Base-by-base conservation (phyloP, 345 rosid genomes). In the Eutrema yunnanense region DNA sequence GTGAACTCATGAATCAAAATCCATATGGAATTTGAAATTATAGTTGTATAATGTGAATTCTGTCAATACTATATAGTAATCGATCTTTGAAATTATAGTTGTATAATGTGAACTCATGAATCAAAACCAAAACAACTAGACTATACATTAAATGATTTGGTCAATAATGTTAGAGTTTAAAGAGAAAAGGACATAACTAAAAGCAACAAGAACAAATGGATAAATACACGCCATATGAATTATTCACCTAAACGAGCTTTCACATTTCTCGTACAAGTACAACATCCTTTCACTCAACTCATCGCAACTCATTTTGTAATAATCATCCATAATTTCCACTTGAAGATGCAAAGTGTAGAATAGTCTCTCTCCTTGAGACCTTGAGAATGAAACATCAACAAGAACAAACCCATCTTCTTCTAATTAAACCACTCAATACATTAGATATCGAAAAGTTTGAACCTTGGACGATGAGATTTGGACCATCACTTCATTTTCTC, bases 271-370 rank as follows among this genome's bases (percentile, higher is more conserved):
- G 3, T 69, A 81, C 48, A 81, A 63, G 3, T 75, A 64, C 54
- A 81, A 42, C 27, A 86, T 65, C 64, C 73, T 84, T 65, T 82
- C 29, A 36, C 75, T 67, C 37, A 86, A 64, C 44, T 73, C 81
- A 9, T 66, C 78, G 3, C 78, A 69, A 3, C 52, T 79, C 32
- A 75, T 9, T 12, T 41, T 74, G 26, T 61, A 41, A 40, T 41
- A 6, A 33, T 67, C 61, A 37, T 82, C 72, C 41, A 62, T 61
- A 67, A 82, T 32, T 6, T 33, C 67, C 62, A 86, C 84, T 88
- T 86, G 85, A 65, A 90, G 62, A 58, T 83, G 91, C 38, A 88
- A 64, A 63, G 65, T 84, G 68, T 83, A 77, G 80, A 90, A 86
- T 51, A 84, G 70, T 55, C 75, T 82, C 16, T 78, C 90, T 32